Base-by-base conservation (phyloP, 768 basidiomycete genomes). In the Lentinula sp. region DNA sequence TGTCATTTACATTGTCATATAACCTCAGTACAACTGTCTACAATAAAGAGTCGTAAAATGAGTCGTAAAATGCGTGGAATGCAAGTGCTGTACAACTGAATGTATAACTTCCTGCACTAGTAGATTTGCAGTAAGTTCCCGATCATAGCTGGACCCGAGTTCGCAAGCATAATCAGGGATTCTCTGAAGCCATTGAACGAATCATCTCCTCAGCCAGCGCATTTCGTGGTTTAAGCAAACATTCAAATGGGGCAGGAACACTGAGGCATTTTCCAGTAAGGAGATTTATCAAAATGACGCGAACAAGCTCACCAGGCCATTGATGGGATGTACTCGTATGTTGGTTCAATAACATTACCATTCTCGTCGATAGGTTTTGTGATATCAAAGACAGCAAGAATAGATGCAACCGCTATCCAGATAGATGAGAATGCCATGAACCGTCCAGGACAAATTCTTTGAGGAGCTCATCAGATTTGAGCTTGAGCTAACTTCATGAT, bases 301-400 rank as follows among this genome's bases (percentile, higher is more conserved):
- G 16, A 57, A 21, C 32, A 16, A 34, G 31, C 54, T 50, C 48
- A 51, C 54, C 61, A 57, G 18, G 59, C 59, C 48, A 60, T 31
- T n/a, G 59, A 60, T 8, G 54, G 58, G 15, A 57, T 50, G 35
- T 46, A 61, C 42, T 56, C 53, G n/a, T 55, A 59, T 10, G 62
- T 35, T 42, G 61, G 63, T 46, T 65, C 64, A 13, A 65, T 61
- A 8, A 53, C 51, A 31, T 61, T 52, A 1, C 67, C 64, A 45
- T 64, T n/a, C 39, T 59, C 45, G 49, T 64, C 66, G 11, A 66
- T 5, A 28, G 65, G 60, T 18, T 61, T 59, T 15, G 46, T 8
- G 16, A 72, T 64, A 55, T 70, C 63, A 58, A 70, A 65, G 48
- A 62, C 64, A 40, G 65, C 59, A 18, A 71, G 62, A 21, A 72